Base-by-base conservation (phyloP, 768 basidiomycete genomes). In the Hygrophoropsis aurantiaca region DNA sequence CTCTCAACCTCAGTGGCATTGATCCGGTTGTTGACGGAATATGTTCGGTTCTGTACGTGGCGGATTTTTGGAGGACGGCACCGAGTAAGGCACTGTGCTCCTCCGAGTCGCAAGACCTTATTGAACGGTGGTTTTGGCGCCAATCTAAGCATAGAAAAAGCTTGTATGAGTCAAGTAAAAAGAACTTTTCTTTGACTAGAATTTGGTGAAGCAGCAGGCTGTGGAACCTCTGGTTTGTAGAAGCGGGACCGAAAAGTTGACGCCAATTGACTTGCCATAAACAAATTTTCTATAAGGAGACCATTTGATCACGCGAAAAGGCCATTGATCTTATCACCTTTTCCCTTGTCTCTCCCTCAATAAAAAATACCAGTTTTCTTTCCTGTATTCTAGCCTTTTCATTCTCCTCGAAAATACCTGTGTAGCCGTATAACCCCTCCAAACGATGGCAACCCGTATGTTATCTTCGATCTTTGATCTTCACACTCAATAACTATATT, bases 371-470 rank as follows among this genome's bases (percentile, higher is more conserved):
- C 40, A 15, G 21, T 10, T 20, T 27, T 15, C 44, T 46, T 46
- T 42, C 40, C 34, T 42, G 39, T 43, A 43, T 25, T 24, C 44
- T 42, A 46, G 15, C 44, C 41, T 26, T 25, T 16, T 3, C 24
- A 23, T 10, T 11, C 20, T 23, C 21, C 13, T 33, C 5, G 16
- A 19, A 15, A 26, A 11, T 13, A 30, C 27, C 6, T 30, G 7
- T 30, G 27, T 30, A 41, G 16, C 24, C 20, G 24, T 44, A 41
- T 21, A 27, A 20, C 46, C 46, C 46, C 40, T 33, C 20, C 26
- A 52, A 54, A 68, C 24, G 59, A 87, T 86, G 85, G 82, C 85
- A 40, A 82, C 81, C 60, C 83, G 85, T 85, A 56, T 58, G 81
- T 42, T 61, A n/a, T 39, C 27, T 43, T 16, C 6, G 27, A 30